A percentile compares a stretch with the other conserved stretches of the same genome.
These are phyloP conservation scores for Monosporozyma unispora DNA, from an alignment of 805 yeast genomes.

Conservation along the genomic window DNA sequence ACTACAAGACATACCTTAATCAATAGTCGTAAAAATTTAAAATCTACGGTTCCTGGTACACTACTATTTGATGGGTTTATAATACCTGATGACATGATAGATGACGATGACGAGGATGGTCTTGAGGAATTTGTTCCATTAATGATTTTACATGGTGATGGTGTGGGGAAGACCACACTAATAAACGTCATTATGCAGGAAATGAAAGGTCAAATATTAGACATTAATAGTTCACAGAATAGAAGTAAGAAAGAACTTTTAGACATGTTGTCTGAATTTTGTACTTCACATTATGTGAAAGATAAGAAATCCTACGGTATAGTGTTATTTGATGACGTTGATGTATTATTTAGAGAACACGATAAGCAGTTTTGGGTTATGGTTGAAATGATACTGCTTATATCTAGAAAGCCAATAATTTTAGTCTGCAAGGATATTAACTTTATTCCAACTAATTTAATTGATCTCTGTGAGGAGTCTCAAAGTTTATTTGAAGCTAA, in stretches of 20 bases:
- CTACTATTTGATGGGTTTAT: constrained; percentile 31
- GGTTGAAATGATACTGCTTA: constrained; percentile 48
- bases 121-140: constrained; percentile 45
- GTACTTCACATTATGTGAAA: constrained; percentile 77
- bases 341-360: constrained; percentile 59
- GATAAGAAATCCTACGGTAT: constrained; percentile 44
- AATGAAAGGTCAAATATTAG: constrained; percentile 65
- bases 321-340: constrained; percentile 79
- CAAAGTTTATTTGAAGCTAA: constrained; percentile 32
- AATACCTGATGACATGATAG: constrained; percentile 23
- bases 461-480: constrained; percentile 38
- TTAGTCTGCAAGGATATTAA: constrained; percentile 49
- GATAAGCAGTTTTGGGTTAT: constrained; percentile 79
- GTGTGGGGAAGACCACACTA: constrained; percentile 71
- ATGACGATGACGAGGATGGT: constrained; percentile 4
- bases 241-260: constrained; percentile 66
- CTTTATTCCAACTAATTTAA: constrained; percentile 40
- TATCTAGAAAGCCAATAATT: constrained; percentile 61
- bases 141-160: constrained; percentile 59
- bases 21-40: constrained; percentile 5
- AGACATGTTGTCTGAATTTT: constrained; percentile 60
- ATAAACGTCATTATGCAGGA: constrained; percentile 59
- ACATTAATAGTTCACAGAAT: constrained; percentile 64
- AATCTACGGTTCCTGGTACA: constrained; percentile 13
- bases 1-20: constrained; percentile 30